phyloP scores from a whole-genome alignment of 257 asterid genomes.

The Phtheirospermum japonicum region DNA sequence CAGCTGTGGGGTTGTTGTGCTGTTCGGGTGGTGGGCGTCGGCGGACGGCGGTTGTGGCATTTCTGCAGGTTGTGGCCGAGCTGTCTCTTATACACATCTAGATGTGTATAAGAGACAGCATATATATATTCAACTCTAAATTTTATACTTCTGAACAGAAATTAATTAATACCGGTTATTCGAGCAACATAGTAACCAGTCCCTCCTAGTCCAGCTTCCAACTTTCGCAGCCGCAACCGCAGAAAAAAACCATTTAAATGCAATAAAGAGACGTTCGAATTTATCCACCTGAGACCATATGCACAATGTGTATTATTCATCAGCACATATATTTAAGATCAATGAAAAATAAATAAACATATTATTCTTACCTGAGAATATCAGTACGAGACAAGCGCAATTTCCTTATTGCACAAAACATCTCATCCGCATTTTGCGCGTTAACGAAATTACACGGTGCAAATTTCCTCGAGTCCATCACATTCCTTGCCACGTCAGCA shows the following conservation, averaged over 20 bases:
- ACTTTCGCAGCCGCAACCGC: conserved; percentile 62
- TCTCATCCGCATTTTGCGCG: conserved; percentile 30
- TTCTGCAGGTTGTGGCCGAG: too few relatives aligned
- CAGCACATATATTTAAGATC: neutral
- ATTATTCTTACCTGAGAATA: conserved; percentile 51
- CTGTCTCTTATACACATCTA: too few relatives aligned
- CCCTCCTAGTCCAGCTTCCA: conserved; percentile 56
- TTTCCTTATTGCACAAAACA: conserved; percentile 59
- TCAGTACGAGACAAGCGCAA: conserved; percentile 69
- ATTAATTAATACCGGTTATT: conserved; percentile 49
- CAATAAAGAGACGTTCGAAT: conserved; percentile 33
- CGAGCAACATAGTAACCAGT: conserved; percentile 72
- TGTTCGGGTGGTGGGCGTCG: too few relatives aligned
- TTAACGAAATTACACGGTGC: conserved; percentile 17
- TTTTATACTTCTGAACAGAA: too few relatives aligned
- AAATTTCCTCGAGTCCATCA: neutral
- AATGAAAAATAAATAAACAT: neutral
- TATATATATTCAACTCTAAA: conserved; percentile 4
- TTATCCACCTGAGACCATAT: conserved; percentile 53
- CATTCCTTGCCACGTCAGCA: conserved; percentile 11
- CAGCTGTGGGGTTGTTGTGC: too few relatives aligned
- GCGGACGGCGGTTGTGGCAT: too few relatives aligned
- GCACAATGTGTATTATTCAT: neutral
- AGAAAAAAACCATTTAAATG: conserved; percentile 59
- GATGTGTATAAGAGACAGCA: too few relatives aligned